Evolutionary conservation across 1,284 basidiomycete genomes (phyloP).

Genomic region (Xerocomus tenax): DNA sequence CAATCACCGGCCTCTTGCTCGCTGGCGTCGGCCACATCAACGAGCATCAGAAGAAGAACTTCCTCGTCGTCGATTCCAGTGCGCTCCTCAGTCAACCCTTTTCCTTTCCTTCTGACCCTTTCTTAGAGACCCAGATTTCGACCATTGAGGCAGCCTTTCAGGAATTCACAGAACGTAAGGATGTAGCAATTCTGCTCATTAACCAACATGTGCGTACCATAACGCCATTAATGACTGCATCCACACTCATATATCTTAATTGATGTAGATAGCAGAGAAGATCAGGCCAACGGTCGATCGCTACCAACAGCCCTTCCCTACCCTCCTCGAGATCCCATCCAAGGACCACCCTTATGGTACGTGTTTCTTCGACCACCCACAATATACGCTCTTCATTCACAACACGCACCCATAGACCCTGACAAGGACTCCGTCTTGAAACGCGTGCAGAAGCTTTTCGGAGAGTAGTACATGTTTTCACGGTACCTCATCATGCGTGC

Average conservation of each 20-base stretch:
- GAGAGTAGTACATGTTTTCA: conserved; percentile 49
- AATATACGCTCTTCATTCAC: conserved; percentile 17
- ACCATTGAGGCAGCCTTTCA: conserved; percentile 85
- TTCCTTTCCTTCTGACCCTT: conserved; percentile 7
- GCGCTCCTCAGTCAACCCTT: conserved; percentile 4
- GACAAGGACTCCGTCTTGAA: conserved; percentile 95
- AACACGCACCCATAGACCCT: conserved; percentile 58
- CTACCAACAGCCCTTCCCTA: conserved; percentile 94
- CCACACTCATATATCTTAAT: conserved; percentile 11
- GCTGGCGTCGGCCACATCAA: conserved; percentile 88
- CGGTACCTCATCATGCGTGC: conserved; percentile 11
- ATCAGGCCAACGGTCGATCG: conserved; percentile 92
- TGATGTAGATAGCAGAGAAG: conserved; percentile 81
- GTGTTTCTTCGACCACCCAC: conserved; percentile 16
- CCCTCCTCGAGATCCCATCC: conserved; percentile 92
- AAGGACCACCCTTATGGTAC: conserved; percentile 89
- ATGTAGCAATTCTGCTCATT: conserved; percentile 91
- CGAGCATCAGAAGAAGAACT: conserved; percentile 89
- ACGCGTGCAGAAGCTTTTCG: conserved; percentile 93
- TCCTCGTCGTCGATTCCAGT: conserved; percentile 89
- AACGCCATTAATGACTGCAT: neutral
- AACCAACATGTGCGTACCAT: conserved; percentile 79
- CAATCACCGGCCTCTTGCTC: conserved; percentile 85
- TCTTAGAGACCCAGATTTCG: conserved; percentile 77
- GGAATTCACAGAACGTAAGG: conserved; percentile 85